Conservation (phyloP, 179 eudicot species). For the Gypsophila paniculata region DNA sequence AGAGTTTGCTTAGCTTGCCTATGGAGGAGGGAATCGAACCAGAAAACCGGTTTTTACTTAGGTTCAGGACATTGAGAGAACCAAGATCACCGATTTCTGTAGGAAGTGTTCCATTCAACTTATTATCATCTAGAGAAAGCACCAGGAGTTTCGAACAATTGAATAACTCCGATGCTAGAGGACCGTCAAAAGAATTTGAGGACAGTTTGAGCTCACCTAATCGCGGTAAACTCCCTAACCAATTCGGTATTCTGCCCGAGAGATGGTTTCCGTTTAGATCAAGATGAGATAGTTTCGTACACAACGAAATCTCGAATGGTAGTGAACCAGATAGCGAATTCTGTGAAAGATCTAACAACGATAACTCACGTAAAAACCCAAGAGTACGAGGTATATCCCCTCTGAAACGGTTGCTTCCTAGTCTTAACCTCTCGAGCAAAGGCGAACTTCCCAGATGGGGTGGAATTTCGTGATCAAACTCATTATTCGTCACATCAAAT, state of each 20-base stretch:
- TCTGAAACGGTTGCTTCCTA: conserved; percentile 62
- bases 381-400: conserved; percentile 78
- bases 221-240: conserved; percentile 75
- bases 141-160: conserved; percentile 76
- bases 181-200: conserved; percentile 59
- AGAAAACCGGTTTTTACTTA: conserved; percentile 51
- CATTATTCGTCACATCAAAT: conserved; percentile 81
- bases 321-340: conserved; percentile 66
- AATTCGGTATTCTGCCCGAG: conserved; percentile 63
- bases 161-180: conserved; percentile 61
- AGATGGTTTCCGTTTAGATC: conserved; percentile 74
- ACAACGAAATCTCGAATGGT: conserved; percentile 61
- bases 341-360: conserved; percentile 70
- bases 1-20: conserved; percentile 67
- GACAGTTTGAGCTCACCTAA: conserved; percentile 87
- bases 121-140: conserved; percentile 60
- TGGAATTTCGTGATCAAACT: conserved; percentile 68
- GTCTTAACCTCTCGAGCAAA: conserved; percentile 60
- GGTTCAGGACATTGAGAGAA: conserved; percentile 70
- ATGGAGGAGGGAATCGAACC: conserved; percentile 70
- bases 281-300: conserved; percentile 63
- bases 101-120: conserved; percentile 58
- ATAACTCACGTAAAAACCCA: conserved; percentile 49
- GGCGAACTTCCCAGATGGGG: conserved; percentile 60
- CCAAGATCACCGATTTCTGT: conserved; percentile 54